phyloP scores from a whole-genome alignment of 352 stramenopile species.

The Globisporangium carolinianum region DNA sequence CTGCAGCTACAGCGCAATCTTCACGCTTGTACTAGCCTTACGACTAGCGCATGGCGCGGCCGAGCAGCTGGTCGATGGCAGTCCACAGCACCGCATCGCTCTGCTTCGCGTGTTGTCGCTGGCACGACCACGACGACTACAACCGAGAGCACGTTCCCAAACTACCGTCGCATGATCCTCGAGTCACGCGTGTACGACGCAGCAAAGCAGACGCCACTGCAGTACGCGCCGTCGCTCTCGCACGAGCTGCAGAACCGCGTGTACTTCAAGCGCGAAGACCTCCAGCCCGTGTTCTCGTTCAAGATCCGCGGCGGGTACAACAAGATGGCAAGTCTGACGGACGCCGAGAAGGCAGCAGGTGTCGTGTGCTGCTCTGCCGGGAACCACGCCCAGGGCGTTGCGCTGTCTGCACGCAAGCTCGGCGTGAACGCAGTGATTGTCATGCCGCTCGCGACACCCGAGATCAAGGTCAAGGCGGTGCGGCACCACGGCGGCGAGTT shows the following conservation, averaged over 20 bases:
- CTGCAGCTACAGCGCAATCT: neutral
- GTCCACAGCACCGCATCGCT: neutral
- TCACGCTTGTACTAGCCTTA: too few relatives aligned
- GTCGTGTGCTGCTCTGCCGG: constrained; percentile 85
- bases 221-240: constrained; percentile 58
- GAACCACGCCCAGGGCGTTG: constrained; percentile 98
- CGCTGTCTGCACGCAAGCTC: constrained; percentile 89
- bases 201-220: constrained; percentile 77
- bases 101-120: neutral
- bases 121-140: neutral
- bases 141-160: constrained; percentile 15
- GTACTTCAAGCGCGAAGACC: constrained; percentile 95
- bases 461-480: constrained; percentile 93
- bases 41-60: neutral
- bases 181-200: constrained; percentile 84
- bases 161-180: constrained; percentile 85
- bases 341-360: constrained; percentile 62
- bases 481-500: constrained; percentile 82
- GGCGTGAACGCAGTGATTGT: constrained; percentile 94
- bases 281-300: constrained; percentile 98
- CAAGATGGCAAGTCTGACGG: constrained; percentile 93
- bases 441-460: constrained; percentile 96
- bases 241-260: constrained; percentile 74
- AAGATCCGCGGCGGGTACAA: constrained; percentile 99
- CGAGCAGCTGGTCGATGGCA: too few relatives aligned